These are phyloP conservation scores for Massariosphaeria phaeospora DNA, from an alignment of 495 filamentous ascomycete species.

Conservation along the genomic window DNA sequence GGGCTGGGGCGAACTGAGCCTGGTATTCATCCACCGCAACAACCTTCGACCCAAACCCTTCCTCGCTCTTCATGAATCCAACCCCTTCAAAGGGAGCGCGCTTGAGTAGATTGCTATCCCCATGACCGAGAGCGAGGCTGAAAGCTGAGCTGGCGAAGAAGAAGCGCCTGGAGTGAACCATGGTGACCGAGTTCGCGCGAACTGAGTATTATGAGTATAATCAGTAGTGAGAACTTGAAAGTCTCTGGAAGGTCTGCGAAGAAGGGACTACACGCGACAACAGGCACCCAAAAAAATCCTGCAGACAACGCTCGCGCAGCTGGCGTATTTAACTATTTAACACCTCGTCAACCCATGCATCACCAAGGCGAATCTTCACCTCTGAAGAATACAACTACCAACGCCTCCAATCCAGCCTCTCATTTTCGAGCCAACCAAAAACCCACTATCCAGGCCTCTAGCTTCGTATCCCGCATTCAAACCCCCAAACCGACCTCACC, in stretches of 20 bases:
- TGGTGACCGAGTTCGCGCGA: too few species aligned
- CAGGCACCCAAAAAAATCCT: not conserved
- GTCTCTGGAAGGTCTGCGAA: not conserved
- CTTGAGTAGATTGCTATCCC: not conserved
- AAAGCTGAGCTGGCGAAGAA: not conserved
- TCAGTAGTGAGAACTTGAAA: not conserved
- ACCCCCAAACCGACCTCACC: not conserved
- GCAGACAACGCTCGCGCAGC: not conserved
- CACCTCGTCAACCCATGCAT: too few species aligned
- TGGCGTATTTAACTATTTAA: not conserved
- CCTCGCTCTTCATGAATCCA: not conserved
- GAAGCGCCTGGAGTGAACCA: not conserved
- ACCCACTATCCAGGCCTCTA: not conserved
- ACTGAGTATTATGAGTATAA: not conserved
- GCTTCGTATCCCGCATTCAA: conserved; percentile 9
- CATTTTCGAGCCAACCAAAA: not conserved
- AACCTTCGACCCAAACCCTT: not conserved
- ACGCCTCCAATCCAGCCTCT: not conserved
- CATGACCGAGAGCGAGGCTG: not conserved
- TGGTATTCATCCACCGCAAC: conserved; percentile 35
- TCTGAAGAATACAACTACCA: too few species aligned
- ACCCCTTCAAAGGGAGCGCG: not conserved
- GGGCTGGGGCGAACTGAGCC: conserved; percentile 10
- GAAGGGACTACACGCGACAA: not conserved
- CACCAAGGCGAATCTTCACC: too few species aligned